A percentile compares a stretch with the other conserved stretches of the same genome.
These are phyloP conservation scores for Leccinum pallidistipes DNA, from an alignment of 1,284 basidiomycete genomes.

Conservation along the genomic window DNA sequence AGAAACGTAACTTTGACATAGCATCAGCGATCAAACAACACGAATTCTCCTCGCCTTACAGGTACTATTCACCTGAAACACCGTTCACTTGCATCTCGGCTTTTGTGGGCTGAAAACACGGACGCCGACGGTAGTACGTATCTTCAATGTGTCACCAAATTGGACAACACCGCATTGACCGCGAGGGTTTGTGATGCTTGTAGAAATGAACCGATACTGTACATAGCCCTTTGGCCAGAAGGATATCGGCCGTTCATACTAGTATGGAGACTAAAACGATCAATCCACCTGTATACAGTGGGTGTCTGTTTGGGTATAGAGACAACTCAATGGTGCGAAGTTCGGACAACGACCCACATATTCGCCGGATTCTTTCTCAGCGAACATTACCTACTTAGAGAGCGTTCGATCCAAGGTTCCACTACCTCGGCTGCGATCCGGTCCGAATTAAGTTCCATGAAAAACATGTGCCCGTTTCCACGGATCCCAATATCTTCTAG, in stretches of 20 bases:
- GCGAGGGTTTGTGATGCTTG: neutral
- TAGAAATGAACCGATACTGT: neutral
- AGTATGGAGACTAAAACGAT: neutral
- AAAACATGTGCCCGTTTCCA: slow-evolving; percentile 51
- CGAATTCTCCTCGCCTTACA: neutral
- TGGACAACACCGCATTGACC: neutral
- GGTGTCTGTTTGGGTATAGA: neutral
- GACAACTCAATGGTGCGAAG: neutral
- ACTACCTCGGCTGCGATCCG: slow-evolving; percentile 43
- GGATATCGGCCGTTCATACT: neutral
- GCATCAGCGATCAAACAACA: neutral
- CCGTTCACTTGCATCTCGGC: neutral
- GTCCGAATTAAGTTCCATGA: slow-evolving; percentile 50
- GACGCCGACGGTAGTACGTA: neutral
- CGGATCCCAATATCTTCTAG: slow-evolving; percentile 45
- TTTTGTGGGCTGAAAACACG: neutral
- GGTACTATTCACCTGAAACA: neutral
- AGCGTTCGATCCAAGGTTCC: slow-evolving; percentile 38
- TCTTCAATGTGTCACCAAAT: neutral
- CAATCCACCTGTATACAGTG: neutral
- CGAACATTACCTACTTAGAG: neutral
- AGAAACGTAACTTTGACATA: neutral
- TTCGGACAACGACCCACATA: neutral
- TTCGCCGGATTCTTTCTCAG: neutral
- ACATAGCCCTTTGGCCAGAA: neutral